These are phyloP conservation scores for Epithele typhae DNA, from an alignment of 768 basidiomycete genomes.

Conservation along the genomic window DNA sequence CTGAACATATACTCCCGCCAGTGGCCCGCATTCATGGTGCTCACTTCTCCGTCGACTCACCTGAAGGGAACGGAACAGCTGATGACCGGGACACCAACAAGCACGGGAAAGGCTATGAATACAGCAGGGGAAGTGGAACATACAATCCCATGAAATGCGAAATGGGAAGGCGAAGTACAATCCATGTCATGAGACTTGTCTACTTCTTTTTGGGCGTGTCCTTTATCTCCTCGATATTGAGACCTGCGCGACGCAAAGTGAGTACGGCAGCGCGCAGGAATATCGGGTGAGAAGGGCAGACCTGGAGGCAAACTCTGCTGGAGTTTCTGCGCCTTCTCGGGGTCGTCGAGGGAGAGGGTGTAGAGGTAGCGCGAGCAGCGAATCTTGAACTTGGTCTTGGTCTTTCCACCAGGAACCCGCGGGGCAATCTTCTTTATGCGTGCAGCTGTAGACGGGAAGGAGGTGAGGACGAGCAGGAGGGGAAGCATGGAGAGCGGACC, in stretches of 20 bases:
- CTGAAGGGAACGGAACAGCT: no score
- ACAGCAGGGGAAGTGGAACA: constrained; percentile 12
- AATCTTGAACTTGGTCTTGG: constrained; percentile 96
- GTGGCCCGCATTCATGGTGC: no score
- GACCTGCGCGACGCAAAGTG: constrained; percentile 46
- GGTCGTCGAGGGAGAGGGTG: constrained; percentile 94
- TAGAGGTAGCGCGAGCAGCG: constrained; percentile 95
- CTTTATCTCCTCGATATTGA: constrained; percentile 68
- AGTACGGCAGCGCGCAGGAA: not conserved
- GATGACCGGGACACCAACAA: no score
- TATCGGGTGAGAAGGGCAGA: constrained; percentile 25
- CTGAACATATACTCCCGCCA: no score
- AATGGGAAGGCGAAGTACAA: constrained; percentile 2
- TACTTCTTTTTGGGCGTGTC: constrained; percentile 71
- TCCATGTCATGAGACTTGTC: constrained; percentile 13
- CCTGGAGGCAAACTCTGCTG: constrained; percentile 93
- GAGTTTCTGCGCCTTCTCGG: constrained; percentile 98
- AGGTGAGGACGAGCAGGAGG: not conserved
- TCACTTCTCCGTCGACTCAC: no score
- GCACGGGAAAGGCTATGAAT: constrained; percentile 6
- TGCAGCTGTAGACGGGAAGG: constrained; percentile 54
- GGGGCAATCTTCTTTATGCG: constrained; percentile 94
- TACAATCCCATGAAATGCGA: constrained; percentile 15
- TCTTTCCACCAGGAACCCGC: constrained; percentile 63
- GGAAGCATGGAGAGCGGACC: constrained; percentile 63